phyloP scores from a whole-genome alignment of 345 rosid genomes.

The Lepidium aucheri region DNA sequence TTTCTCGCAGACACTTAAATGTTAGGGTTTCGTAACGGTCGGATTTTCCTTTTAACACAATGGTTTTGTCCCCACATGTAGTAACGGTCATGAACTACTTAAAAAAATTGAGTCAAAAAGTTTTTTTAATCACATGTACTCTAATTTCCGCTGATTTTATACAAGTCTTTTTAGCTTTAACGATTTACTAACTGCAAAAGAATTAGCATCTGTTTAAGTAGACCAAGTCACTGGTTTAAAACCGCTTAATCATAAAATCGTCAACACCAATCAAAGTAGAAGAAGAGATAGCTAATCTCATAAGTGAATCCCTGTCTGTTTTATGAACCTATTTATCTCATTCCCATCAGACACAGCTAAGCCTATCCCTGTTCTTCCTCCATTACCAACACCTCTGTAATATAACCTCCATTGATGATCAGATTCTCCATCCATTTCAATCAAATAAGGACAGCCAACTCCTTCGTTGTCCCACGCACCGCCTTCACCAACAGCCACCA shows the following conservation, averaged over 20 bases:
- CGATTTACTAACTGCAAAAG: not conserved
- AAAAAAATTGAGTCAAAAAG: not conserved
- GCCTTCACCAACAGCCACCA: conserved; percentile 29
- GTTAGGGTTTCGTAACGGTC: conserved; percentile 48
- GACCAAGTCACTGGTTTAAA: not conserved
- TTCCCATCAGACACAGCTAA: conserved; percentile 52
- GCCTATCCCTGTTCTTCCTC: conserved; percentile 67
- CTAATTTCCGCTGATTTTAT: not conserved
- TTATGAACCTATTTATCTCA: conserved; percentile 37
- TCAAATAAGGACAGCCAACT: conserved; percentile 62
- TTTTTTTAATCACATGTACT: not conserved
- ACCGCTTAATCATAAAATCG: not conserved
- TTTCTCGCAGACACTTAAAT: conserved; percentile 12
- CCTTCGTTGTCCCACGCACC: conserved; percentile 60
- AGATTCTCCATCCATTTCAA: conserved; percentile 51
- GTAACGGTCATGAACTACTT: conserved; percentile 27
- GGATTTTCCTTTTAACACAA: conserved; percentile 3
- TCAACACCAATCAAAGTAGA: not conserved
- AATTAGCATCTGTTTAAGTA: not conserved
- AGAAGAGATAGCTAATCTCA: conserved; percentile 14
- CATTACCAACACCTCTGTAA: conserved; percentile 50
- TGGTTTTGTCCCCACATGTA: not conserved
- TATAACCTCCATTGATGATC: conserved; percentile 66
- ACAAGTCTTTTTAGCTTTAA: not conserved
- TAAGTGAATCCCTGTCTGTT: conserved; percentile 50